Evolutionary conservation across 106 monocot species (phyloP), one percentile per base, ranked within the genome.

Genomic region (Triglochin maritima): DNA sequence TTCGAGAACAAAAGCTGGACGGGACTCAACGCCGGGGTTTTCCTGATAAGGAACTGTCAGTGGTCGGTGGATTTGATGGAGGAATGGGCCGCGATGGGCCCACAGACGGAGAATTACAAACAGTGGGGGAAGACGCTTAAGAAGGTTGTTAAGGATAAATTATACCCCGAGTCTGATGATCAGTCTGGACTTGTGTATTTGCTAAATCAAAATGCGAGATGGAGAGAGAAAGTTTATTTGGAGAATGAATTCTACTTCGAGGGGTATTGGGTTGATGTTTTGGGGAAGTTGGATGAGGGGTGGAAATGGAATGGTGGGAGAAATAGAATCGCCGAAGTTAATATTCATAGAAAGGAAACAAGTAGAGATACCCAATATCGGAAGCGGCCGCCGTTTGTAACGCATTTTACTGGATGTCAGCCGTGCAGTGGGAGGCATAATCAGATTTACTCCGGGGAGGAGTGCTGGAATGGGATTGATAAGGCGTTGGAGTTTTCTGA

Each of bases 391-490:
- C 94, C 89, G 41, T 87, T 94, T 44, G 45, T 94, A 0, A 94
- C 94, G n/a, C 94, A 94, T 62, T 94, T 94, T 72, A 85, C 89
- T 1, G 94, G 94, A 7, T 94, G 94, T 63, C 85, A 94, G 68
- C 87, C 94, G 2, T 94, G 94, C 62, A 83, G 80, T 59, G 94
- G 94, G 5, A 66, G 77, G 2, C 86, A 82, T 58, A 94, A 85
- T 76, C 56, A 44, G 69, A 47, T 67, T 4, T 94, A 94, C 69
- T 73, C 80, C 6, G 81, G 72, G 5, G 72, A 81, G 76, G 78
- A 70, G 44, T 94, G 94, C 73, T 75, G 49, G 45, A 74, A 74
- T 12, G 87, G 84, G 64, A 79, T 84, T 76, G 15, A 57, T 49
- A 29, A 5, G 29, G 81, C 79, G 7, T 72, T 87, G 9, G 74